Evolutionary conservation across 2,329 filamentous ascomycete species (phyloP).

Genomic region (Venturia nashicola): DNA sequence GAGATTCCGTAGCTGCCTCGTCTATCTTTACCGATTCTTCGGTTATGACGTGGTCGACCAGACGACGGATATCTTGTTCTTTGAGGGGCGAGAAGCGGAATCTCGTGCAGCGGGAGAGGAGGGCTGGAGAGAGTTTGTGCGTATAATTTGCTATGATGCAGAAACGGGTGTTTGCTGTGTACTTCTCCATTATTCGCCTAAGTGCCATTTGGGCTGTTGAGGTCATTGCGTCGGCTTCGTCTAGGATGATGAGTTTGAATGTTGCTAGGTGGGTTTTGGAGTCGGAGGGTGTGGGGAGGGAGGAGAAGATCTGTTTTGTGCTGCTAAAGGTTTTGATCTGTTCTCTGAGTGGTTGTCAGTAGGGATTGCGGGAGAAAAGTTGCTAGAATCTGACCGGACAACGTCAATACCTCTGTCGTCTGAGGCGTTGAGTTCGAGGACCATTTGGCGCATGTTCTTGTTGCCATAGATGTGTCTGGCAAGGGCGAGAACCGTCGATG

Average conservation of each 20-base stretch:
- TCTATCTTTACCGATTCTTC: constrained; percentile 80
- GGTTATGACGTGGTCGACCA: constrained; percentile 82
- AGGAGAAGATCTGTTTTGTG: constrained; percentile 94
- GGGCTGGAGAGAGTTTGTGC: constrained; percentile 87
- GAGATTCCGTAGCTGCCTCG: constrained; percentile 64
- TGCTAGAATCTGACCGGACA: constrained; percentile 41
- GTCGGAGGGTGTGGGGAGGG: constrained; percentile 36
- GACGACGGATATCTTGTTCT: constrained; percentile 66
- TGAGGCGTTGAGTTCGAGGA: constrained; percentile 91
- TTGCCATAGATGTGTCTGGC: constrained; percentile 84
- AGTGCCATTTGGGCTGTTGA: constrained; percentile 95
- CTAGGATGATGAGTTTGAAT: constrained; percentile 93
- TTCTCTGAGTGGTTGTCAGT: constrained; percentile 36
- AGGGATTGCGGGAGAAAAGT: not conserved
- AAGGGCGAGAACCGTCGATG: constrained; percentile 87
- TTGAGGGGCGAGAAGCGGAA: constrained; percentile 94
- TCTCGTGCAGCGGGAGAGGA: constrained; percentile 84
- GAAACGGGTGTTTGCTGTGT: constrained; percentile 94
- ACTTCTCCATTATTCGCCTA: constrained; percentile 96
- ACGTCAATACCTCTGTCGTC: constrained; percentile 98
- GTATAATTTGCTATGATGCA: constrained; percentile 99
- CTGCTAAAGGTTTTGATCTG: constrained; percentile 99
- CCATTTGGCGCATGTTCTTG: constrained; percentile 95
- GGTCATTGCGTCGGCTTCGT: constrained; percentile 99
- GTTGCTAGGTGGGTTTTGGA: constrained; percentile 41